Conservation (phyloP, 768 basidiomycete species). For the Rhodosporidiobolus odoratus region DNA sequence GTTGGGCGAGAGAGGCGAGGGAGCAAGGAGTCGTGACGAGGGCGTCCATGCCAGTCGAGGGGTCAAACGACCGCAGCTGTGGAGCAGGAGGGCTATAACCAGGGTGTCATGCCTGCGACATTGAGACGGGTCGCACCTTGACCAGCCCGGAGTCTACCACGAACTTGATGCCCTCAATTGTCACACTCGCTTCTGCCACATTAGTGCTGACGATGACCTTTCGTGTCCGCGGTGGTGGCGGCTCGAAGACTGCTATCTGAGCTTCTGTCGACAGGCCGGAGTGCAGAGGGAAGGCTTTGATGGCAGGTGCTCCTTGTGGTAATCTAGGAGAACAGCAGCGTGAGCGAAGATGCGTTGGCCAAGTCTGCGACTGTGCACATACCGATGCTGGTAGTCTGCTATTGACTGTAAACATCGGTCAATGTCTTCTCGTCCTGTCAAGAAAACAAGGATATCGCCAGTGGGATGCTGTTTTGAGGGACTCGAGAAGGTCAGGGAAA, state of each 20-base stretch:
- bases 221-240: slow-evolving; percentile 65
- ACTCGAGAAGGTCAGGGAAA: neutral
- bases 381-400: slow-evolving; percentile 60
- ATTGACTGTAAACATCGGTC: slow-evolving; percentile 77
- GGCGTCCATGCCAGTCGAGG: slow-evolving; percentile 74
- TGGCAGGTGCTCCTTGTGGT: slow-evolving; percentile 52
- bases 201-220: slow-evolving; percentile 93
- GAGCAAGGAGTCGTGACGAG: slow-evolving; percentile 78
- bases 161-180: slow-evolving; percentile 89
- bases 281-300: slow-evolving; percentile 72
- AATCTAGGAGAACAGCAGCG: slow-evolving; percentile 55
- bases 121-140: slow-evolving; percentile 57
- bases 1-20: slow-evolving; percentile 80
- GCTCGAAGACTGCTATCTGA: slow-evolving; percentile 77
- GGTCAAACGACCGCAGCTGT: slow-evolving; percentile 83
- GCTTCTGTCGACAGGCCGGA: slow-evolving; percentile 83
- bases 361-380: slow-evolving; percentile 47
- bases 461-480: slow-evolving; percentile 57
- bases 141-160: slow-evolving; percentile 93
- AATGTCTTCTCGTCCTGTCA: slow-evolving; percentile 95
- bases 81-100: slow-evolving; percentile 48
- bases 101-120: too few relatives aligned
- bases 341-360: too few relatives aligned
- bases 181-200: slow-evolving; percentile 95
- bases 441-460: slow-evolving; percentile 88